Conservation (phyloP, 208 protist genomes). For the Acanthamoeba culbertsoni region DNA sequence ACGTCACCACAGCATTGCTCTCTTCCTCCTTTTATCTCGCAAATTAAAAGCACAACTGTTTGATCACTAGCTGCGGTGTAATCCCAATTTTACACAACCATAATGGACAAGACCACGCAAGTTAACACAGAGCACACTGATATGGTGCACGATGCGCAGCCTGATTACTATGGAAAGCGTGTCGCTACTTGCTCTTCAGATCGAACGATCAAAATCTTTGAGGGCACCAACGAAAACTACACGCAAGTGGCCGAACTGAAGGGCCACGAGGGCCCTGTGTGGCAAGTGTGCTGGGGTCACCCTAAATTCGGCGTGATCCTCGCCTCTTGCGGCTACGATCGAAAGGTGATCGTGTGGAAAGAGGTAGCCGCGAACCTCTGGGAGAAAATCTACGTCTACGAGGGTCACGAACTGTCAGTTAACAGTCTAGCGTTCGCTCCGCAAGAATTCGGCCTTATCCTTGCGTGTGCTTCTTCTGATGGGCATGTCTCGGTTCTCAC, state of each 20-base stretch:
- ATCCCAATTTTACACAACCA: background rate
- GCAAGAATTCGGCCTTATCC: slow-evolving; percentile 80
- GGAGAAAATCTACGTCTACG: slow-evolving; percentile 78
- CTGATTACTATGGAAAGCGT: slow-evolving; percentile 97
- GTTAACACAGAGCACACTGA: slow-evolving; percentile 16
- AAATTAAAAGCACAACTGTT: too few relatives aligned
- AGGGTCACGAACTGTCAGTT: slow-evolving; percentile 79
- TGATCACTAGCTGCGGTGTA: background rate
- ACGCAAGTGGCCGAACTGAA: background rate
- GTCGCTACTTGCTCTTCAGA: slow-evolving; percentile 98
- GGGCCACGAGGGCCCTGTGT: slow-evolving; percentile 97
- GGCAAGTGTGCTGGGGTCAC: slow-evolving; percentile 97
- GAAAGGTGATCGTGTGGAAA: slow-evolving; percentile 96
- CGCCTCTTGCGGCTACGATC: slow-evolving; percentile 96
- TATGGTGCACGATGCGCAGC: slow-evolving; percentile 94
- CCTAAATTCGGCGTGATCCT: slow-evolving; percentile 96
- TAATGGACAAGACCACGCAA: background rate
- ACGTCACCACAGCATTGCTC: background rate
- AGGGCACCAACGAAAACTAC: slow-evolving; percentile 78
- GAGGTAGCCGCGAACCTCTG: slow-evolving; percentile 79
- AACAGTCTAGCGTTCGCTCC: slow-evolving; percentile 85
- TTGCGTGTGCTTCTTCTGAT: slow-evolving; percentile 85
- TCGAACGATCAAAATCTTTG: slow-evolving; percentile 94
- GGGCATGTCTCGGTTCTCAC: slow-evolving; percentile 78
- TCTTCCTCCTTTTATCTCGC: background rate